These are phyloP conservation scores for Tricholoma flavovirens DNA, from an alignment of 768 basidiomycete genomes.

Conservation along the genomic window DNA sequence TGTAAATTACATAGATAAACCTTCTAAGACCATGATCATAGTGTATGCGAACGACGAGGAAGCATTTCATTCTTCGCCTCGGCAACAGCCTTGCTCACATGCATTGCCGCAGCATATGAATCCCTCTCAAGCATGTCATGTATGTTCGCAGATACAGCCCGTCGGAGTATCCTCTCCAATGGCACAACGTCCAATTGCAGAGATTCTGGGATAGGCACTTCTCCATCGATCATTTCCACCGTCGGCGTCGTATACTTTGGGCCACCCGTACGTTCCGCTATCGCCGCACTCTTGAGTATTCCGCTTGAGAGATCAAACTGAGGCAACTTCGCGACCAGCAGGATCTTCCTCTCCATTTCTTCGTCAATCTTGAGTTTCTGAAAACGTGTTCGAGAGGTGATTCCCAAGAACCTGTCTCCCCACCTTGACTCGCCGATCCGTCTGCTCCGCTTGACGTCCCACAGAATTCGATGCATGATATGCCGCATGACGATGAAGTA, in stretches of 20 bases:
- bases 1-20: too few species aligned
- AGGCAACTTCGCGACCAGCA: not conserved
- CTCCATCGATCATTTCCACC: constrained; percentile 11
- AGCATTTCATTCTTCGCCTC: constrained; percentile 4
- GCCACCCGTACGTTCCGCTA: not conserved
- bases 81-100: not conserved
- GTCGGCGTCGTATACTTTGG: constrained; percentile 10
- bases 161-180: constrained; percentile 9
- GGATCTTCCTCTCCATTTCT: constrained; percentile 7
- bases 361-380: constrained; percentile 3
- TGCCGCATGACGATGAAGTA: constrained; percentile 36
- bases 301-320: not conserved
- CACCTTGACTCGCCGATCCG: constrained; percentile 12
- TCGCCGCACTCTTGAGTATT: not conserved
- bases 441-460: constrained; percentile 15
- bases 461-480: constrained; percentile 25
- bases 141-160: constrained; percentile 10
- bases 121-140: not conserved
- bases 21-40: too few species aligned
- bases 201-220: constrained; percentile 4
- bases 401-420: constrained; percentile 24
- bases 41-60: not conserved
- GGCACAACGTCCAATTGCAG: constrained; percentile 7
- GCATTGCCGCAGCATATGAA: not conserved
- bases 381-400: not conserved